Percentiles rank a stretch among this genome's conserved stretches.
Conservation (phyloP, 257 asterid genomes). For the Parsonsia alboflavescens region DNA sequence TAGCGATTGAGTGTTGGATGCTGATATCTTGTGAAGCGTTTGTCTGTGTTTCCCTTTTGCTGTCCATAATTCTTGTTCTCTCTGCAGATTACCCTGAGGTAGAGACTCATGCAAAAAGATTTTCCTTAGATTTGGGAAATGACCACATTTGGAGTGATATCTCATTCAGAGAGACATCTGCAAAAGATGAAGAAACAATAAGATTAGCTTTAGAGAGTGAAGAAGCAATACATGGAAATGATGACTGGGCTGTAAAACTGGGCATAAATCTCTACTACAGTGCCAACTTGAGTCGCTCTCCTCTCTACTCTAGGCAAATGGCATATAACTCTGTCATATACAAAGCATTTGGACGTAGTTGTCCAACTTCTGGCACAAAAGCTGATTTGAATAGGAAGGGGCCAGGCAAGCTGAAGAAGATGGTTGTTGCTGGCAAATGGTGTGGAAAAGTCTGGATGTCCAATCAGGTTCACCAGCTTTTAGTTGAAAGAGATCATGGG, state of each 20-base stretch:
- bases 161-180: conserved; percentile 58
- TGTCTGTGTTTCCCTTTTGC: conserved; percentile 2
- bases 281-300: conserved; percentile 90
- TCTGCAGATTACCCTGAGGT: conserved; percentile 80
- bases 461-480: conserved; percentile 78
- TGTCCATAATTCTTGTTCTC: conserved; percentile 10
- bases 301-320: conserved; percentile 95
- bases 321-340: conserved; percentile 71
- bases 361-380: conserved; percentile 29
- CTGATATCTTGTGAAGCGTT: neutral
- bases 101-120: conserved; percentile 69
- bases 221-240: conserved; percentile 78
- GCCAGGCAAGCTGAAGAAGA: conserved; percentile 63
- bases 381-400: conserved; percentile 38
- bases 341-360: conserved; percentile 70
- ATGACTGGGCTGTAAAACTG: conserved; percentile 96
- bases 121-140: conserved; percentile 66
- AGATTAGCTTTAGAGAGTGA: conserved; percentile 68
- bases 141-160: conserved; percentile 48
- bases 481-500: conserved; percentile 44
- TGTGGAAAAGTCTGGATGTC: conserved; percentile 99
- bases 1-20: neutral
- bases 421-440: conserved; percentile 91
- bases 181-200: conserved; percentile 64
- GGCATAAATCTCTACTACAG: conserved; percentile 92